A percentile compares a stretch with the other conserved stretches of the same genome.
Evolutionary conservation across 1,284 basidiomycete genomes (phyloP).

Genomic region (Microbotryum lychnidis-dioicae): DNA sequence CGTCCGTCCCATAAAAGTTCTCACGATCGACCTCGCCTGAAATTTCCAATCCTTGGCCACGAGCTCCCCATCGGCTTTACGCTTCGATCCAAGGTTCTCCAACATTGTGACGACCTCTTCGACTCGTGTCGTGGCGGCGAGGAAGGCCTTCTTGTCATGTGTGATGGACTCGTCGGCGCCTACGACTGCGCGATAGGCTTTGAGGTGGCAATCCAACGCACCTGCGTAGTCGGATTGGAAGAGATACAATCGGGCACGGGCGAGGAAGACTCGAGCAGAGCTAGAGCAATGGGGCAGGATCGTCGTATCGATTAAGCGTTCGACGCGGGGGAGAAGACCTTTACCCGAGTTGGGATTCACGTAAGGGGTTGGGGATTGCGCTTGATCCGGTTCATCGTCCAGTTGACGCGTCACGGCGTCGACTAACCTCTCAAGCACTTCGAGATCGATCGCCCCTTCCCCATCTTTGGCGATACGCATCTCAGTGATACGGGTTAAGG

Average conservation of each 20-base stretch:
- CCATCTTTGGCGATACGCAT: slow-evolving; percentile 61
- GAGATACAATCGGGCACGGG: slow-evolving; percentile 68
- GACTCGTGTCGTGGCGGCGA: slow-evolving; percentile 65
- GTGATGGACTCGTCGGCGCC: slow-evolving; percentile 59
- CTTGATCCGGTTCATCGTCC: slow-evolving; percentile 32
- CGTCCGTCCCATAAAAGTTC: slow-evolving; percentile 71
- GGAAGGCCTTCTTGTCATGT: slow-evolving; percentile 57
- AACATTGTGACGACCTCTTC: slow-evolving; percentile 75
- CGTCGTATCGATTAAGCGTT: slow-evolving; percentile 59
- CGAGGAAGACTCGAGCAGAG: slow-evolving; percentile 65
- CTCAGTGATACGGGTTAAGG: slow-evolving; percentile 73
- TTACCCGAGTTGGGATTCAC: slow-evolving; percentile 56
- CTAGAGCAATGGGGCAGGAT: slow-evolving; percentile 66
- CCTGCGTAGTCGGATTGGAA: slow-evolving; percentile 54
- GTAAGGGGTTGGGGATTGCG: slow-evolving; percentile 3
- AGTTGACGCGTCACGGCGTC: slow-evolving; percentile 61
- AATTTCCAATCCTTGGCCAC: slow-evolving; percentile 60
- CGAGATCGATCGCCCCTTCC: slow-evolving; percentile 61
- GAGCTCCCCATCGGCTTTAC: slow-evolving; percentile 37
- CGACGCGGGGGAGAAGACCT: slow-evolving; percentile 56
- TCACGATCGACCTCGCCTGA: slow-evolving; percentile 76
- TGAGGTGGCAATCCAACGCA: slow-evolving; percentile 68
- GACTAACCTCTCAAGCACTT: slow-evolving; percentile 79
- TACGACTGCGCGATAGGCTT: slow-evolving; percentile 67
- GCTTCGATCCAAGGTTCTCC: slow-evolving; percentile 66